Percentiles rank a stretch among this genome's conserved stretches.
Conservation (phyloP, 768 basidiomycete species). For the Leccinum ochraceum region DNA sequence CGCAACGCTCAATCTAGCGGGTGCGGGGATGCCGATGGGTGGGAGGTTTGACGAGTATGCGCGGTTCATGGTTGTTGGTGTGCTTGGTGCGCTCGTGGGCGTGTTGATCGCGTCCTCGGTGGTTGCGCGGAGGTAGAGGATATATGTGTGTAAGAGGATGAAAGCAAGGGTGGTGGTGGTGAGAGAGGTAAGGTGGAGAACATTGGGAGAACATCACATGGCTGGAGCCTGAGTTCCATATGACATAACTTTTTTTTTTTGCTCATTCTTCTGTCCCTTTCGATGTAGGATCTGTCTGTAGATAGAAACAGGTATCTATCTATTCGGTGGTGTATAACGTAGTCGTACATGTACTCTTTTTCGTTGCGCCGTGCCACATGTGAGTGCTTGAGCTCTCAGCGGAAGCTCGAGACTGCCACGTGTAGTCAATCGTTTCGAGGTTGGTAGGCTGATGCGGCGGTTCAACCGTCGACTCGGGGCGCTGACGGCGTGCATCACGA, state of each 20-base stretch:
- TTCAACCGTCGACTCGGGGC: no score
- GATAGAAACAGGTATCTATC: background rate
- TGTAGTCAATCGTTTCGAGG: background rate
- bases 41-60: conserved; percentile 59
- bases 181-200: background rate
- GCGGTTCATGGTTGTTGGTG: conserved; percentile 62
- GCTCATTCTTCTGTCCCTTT: background rate
- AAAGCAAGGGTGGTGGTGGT: background rate
- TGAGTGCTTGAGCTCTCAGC: background rate
- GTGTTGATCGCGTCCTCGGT: conserved; percentile 56
- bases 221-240: background rate
- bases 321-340: background rate
- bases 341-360: background rate
- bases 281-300: background rate
- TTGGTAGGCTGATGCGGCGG: background rate
- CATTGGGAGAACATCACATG: background rate
- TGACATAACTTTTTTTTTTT: background rate
- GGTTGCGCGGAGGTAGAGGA: conserved; percentile 22
- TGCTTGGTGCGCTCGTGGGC: conserved; percentile 63
- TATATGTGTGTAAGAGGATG: background rate
- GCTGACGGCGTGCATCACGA: background rate
- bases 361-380: background rate
- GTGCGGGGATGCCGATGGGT: conserved; percentile 31
- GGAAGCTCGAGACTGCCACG: background rate
- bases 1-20: conserved; percentile 39